Conservation (phyloP, 345 rosid species). For the Bretschneidera sinensis region DNA sequence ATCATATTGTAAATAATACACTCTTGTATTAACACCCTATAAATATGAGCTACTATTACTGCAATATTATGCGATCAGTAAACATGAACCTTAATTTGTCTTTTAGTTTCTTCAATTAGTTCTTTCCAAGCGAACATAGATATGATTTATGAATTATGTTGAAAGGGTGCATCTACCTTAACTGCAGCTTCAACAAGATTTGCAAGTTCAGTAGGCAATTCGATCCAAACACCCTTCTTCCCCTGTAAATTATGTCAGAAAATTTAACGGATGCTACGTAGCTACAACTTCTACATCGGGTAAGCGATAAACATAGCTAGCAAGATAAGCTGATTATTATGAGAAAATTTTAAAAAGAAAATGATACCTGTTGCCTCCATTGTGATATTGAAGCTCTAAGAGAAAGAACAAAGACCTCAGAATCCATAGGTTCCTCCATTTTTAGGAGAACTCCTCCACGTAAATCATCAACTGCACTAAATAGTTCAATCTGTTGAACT, state of each 20-base stretch:
- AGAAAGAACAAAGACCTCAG: conserved; percentile 29
- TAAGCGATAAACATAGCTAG: neutral
- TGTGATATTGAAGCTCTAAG: conserved; percentile 46
- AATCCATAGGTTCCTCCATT: conserved; percentile 37
- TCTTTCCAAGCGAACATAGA: conserved; percentile 23
- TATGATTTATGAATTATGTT: conserved; percentile 41
- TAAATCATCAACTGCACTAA: conserved; percentile 38
- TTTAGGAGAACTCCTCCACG: conserved; percentile 54
- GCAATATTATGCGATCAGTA: too few species aligned
- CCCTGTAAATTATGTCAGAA: conserved; percentile 37
- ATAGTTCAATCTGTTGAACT: conserved; percentile 24
- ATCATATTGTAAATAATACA: too few species aligned
- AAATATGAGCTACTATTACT: too few species aligned
- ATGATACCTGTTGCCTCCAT: conserved; percentile 53
- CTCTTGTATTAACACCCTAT: too few species aligned
- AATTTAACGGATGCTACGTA: neutral
- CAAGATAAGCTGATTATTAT: neutral
- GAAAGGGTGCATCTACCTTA: too few species aligned
- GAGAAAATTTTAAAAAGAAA: neutral
- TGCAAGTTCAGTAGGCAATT: conserved; percentile 50
- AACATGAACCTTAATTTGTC: neutral
- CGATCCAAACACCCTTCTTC: conserved; percentile 69
- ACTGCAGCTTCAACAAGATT: too few species aligned
- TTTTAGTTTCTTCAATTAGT: neutral
- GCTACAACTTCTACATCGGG: neutral